These are phyloP conservation scores for Cercospora zeae-maydis DNA, from an alignment of 2,329 filamentous ascomycete species.

Conservation along the genomic window DNA sequence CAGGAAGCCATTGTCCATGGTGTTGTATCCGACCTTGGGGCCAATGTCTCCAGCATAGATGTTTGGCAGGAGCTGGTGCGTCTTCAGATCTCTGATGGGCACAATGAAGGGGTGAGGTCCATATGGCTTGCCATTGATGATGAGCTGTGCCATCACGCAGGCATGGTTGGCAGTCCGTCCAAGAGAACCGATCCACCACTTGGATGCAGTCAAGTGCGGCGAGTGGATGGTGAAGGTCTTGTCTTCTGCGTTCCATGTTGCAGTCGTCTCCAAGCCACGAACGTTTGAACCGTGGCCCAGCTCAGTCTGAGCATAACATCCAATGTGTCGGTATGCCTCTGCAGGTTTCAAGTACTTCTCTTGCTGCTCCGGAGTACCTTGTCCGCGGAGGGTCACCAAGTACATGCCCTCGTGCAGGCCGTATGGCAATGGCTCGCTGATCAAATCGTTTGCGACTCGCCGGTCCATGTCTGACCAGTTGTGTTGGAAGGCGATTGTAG, in stretches of 20 bases:
- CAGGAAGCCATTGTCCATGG: conserved; percentile 73
- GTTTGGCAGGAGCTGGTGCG: conserved; percentile 65
- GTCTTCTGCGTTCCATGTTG: conserved; percentile 68
- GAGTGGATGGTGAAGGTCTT: conserved; percentile 74
- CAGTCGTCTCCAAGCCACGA: conserved; percentile 66
- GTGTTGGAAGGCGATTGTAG: conserved; percentile 63
- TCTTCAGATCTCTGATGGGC: conserved; percentile 67
- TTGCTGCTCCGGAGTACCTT: conserved; percentile 70
- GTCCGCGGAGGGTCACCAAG: conserved; percentile 65
- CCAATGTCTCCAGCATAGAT: conserved; percentile 76
- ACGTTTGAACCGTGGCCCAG: conserved; percentile 77
- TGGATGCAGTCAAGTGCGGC: conserved; percentile 68
- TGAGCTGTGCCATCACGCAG: conserved; percentile 73
- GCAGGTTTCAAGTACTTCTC: conserved; percentile 68
- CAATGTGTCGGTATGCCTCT: conserved; percentile 67
- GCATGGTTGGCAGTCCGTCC: conserved; percentile 73
- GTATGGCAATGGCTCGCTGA: conserved; percentile 71
- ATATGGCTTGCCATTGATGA: conserved; percentile 63
- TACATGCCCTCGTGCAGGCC: conserved; percentile 70
- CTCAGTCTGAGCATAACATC: conserved; percentile 79
- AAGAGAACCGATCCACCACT: conserved; percentile 82
- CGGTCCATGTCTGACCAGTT: conserved; percentile 66
- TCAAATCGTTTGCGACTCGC: conserved; percentile 61
- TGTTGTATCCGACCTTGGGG: conserved; percentile 68
- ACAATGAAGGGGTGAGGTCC: conserved; percentile 78